Evolutionary conservation across 257 asterid genomes (phyloP), one percentile per base, ranked within the genome.

Genomic region (Haberlea rhodopensis): DNA sequence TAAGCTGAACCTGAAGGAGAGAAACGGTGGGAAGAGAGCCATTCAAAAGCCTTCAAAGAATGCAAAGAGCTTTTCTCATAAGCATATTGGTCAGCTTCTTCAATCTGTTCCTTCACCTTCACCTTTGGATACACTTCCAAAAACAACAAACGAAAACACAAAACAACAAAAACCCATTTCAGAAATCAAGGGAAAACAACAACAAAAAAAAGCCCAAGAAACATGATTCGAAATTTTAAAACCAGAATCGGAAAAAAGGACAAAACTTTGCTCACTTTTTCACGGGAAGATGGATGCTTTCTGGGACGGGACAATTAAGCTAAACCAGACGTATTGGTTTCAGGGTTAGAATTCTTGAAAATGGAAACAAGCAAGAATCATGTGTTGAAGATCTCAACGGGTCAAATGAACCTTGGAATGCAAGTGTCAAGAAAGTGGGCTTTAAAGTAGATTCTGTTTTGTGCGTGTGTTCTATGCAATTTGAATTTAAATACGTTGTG

Each of bases 91-190:
- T 84, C 96, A 60, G 74, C 95, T 43, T 81, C 88, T 63, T 87
- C 96, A 66, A 72, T 73, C 60, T 87, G 80, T 49, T 37, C 76
- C 63, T 80, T 85, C 85, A 87, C 97, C 83, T 82, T 90, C 74
- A 90, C 97, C 71, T 76, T 90, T 52, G 97, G 97, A 76, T 90
- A 90, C 95, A 84, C 95, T 87, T 37, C 13, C 46, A 10, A 37
- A 37, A 13, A 37, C n/a, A 11, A 10, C n/a, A 11, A 37, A 34
- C n/a, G n/a, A n/a, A n/a, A n/a, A n/a, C n/a, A n/a, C n/a, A n/a
- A n/a, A n/a, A n/a, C n/a, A n/a, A n/a, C 40, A 7, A 6, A 32
- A 43, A 28, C 69, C 77, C 82, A 66, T 65, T 32, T 73, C 78
- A 74, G 67, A 65, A 70, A 63, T 56, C 69, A 51, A 9, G 15